Percentiles rank a stretch among this genome's conserved stretches.
Evolutionary conservation across 352 stramenopile genomes (phyloP).

Genomic region (Nothophytophthora sp.): DNA sequence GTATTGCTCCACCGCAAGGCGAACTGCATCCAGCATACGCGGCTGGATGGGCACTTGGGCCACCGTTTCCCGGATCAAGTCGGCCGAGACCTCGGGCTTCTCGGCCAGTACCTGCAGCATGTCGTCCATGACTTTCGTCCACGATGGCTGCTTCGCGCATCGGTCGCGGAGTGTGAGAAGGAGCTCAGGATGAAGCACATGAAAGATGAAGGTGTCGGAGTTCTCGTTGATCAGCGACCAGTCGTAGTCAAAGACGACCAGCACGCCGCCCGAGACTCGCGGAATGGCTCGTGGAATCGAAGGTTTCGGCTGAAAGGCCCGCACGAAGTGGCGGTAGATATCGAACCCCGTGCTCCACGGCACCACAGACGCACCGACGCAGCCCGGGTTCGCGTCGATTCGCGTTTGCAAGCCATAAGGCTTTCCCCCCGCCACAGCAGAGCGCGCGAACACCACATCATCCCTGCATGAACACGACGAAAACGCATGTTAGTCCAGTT

Average conservation of each 20-base stretch:
- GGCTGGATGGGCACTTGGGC: constrained; percentile 43
- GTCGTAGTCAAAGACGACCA: constrained; percentile 74
- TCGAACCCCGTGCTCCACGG: constrained; percentile 37
- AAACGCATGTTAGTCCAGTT: too few species aligned
- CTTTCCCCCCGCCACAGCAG: constrained; percentile 9
- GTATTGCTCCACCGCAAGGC: constrained; percentile 25
- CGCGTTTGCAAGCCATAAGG: constrained; percentile 23
- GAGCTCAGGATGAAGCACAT: constrained; percentile 48
- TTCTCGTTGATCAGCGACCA: constrained; percentile 72
- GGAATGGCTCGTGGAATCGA: background rate
- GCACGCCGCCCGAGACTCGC: constrained; percentile 5
- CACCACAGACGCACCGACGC: constrained; percentile 21
- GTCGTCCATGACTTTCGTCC: constrained; percentile 53
- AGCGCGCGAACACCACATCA: constrained; percentile 38
- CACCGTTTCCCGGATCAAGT: constrained; percentile 31
- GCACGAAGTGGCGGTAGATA: constrained; percentile 27
- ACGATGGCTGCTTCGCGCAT: constrained; percentile 18
- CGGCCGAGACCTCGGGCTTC: constrained; percentile 27
- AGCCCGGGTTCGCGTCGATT: constrained; percentile 16
- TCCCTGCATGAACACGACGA: too few species aligned
- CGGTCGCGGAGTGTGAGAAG: constrained; percentile 20
- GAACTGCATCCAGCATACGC: constrained; percentile 55
- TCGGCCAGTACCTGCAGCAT: constrained; percentile 34
- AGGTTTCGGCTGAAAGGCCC: constrained; percentile 3
- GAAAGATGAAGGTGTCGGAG: constrained; percentile 65